Evolutionary conservation across 306 rosid species (phyloP), one percentile per base, ranked within the genome.

Genomic region (Cucumis sativus): DNA sequence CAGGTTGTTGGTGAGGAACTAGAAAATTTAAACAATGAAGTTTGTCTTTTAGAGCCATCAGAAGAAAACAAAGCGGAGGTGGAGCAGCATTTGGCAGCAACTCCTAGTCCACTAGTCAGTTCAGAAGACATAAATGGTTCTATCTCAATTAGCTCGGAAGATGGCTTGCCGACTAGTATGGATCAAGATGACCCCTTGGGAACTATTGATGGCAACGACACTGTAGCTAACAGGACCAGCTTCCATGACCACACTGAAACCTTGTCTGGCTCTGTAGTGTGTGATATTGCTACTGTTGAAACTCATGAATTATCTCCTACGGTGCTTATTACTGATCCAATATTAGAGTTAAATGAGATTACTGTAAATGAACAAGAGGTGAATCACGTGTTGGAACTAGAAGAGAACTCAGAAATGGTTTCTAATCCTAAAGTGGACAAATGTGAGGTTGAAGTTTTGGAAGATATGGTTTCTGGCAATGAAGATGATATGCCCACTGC

Each of bases 101-200:
- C 72, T 79, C 62, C 77, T 55, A 17, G 57, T 81, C 47, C 72
- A 21, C 47, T 61, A 45, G 55, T 40, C 15, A 64, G 59, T 58
- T 57, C 18, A 2, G 59, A 65, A 66, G 52, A 39, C 4, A 59
- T n/a, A 55, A 37, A 58, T 72, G 75, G 63, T 60, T 52, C 74
- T 64, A 47, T 30, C 61, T 35, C 78, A 63, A 78, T 65, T 45
- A 40, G 70, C 45, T 79, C 3, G 23, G 78, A 69, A 40, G 78
- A 84, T 59, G 75, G 60, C 83, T 64, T 79, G 75, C 56, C 71
- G 23, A 55, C 62, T 67, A 75, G 30, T 80, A 80, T 30, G 28
- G 54, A 57, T 54, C 73, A 70, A 45, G 82, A 76, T 65, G 76
- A 45, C 77, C 78, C 64, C 56, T 68, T 76, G 60, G 84, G 61